Conservation (phyloP, 2,329 filamentous ascomycete species). For the Aspergillus vadensis region DNA sequence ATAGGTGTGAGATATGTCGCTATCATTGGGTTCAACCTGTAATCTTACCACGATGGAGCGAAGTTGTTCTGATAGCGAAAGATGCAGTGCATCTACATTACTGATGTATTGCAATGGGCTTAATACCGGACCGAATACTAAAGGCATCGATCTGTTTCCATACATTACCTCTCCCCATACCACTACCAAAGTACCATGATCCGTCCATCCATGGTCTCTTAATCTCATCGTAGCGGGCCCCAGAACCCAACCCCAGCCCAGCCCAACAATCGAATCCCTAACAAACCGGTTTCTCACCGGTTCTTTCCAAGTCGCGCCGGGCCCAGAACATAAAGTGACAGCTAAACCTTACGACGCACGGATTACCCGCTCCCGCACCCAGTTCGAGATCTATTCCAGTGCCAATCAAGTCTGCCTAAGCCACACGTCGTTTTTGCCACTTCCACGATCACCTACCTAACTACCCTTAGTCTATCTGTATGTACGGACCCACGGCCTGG, state of each 20-base stretch:
- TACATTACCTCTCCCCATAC: no score
- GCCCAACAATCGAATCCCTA: no score
- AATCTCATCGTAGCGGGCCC: no score
- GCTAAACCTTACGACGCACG: not conserved
- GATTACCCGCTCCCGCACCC: not conserved
- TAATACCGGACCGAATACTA: not conserved
- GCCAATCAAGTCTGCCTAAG: no score
- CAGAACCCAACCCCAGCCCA: no score
- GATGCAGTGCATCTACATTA: not conserved
- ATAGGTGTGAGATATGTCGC: not conserved
- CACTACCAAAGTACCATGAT: no score
- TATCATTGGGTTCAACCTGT: constrained; percentile 8
- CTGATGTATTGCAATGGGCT: not conserved
- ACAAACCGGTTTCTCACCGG: not conserved
- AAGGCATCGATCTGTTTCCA: not conserved
- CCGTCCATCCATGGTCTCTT: no score
- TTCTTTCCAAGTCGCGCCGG: not conserved
- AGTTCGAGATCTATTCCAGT: not conserved
- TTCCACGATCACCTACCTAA: not conserved
- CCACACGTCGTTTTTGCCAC: not conserved
- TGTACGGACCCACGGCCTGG: not conserved
- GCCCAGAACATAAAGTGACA: not conserved
- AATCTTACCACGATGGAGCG: constrained; percentile 11
- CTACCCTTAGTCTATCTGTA: not conserved
- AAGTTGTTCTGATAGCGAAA: constrained; percentile 3